Evolutionary conservation across 768 basidiomycete species (phyloP), one percentile per base, ranked within the genome.

Genomic region (Hypholoma sublateritium): DNA sequence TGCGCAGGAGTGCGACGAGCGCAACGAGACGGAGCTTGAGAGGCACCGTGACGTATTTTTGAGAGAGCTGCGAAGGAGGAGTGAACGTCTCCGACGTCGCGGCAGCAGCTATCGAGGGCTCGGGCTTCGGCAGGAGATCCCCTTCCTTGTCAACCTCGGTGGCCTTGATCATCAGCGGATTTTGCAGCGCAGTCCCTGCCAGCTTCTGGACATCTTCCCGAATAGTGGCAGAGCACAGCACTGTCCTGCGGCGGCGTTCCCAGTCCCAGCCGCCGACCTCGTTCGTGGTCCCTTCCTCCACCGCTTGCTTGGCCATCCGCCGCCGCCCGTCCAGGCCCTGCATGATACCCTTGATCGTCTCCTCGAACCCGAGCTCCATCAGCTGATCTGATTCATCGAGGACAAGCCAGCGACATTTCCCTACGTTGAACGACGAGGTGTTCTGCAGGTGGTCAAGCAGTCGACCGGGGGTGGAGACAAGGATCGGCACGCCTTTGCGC

Each of bases 331-430:
- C 94, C 19, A 99, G 71, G 9, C 89, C 88, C 65, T 88, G 83
- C 35, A 98, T 75, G 60, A 98, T 97, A 1, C 93, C 94, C 55
- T 82, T 84, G 65, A 99, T 90, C 0, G 94, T 93, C 67, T 98
- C 95, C 70, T 97, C 95, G 60, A 99, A 99, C 0, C 97, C 97
- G 42, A 98, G 84, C 61, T 98, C 95, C 95, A 98, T 98, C 50
- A 99, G 75, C 41, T 95, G 81, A 72, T 99, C 97, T 5, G 96
- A 95, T 75, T 99, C 97, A 68, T 99, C 97, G 22, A 98, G 84
- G 8, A 99, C 87, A 28, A 99, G 80, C 94, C 96, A 99, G 46
- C 92, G 85, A 69, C 92, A 93, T 74, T 95, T 96, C 51, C 89
- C 94, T 54, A 95, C 83, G 58, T 95, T 88, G 73, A 99, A 93